Percentiles rank a stretch among this genome's conserved stretches.
These are phyloP conservation scores for Pseudocercospora fuligena DNA, from an alignment of 2,329 filamentous ascomycete species.

Conservation along the genomic window DNA sequence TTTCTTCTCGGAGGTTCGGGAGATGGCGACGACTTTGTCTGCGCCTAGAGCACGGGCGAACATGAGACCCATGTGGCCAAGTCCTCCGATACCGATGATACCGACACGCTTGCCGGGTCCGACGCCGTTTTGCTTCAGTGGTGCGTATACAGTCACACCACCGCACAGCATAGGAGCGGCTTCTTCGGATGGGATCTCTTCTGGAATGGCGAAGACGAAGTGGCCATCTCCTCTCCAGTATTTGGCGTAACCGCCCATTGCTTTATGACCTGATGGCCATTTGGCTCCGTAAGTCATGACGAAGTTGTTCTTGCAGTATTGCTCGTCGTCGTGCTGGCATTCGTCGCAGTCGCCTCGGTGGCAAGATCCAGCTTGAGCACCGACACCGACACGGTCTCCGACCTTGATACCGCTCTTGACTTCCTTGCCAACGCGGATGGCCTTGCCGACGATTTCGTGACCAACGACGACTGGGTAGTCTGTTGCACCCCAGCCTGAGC, in stretches of 20 bases:
- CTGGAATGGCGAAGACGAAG: slow-evolving; percentile 63
- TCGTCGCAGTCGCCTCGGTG: slow-evolving; percentile 56
- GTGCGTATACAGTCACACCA: slow-evolving; percentile 74
- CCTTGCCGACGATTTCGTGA: slow-evolving; percentile 43
- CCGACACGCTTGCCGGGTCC: slow-evolving; percentile 74
- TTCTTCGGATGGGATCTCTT: slow-evolving; percentile 52
- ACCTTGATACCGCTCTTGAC: slow-evolving; percentile 41
- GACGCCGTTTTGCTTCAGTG: slow-evolving; percentile 67
- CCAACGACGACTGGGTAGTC: slow-evolving; percentile 38
- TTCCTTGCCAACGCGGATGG: slow-evolving; percentile 40
- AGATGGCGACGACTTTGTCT: slow-evolving; percentile 70
- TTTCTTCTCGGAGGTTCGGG: slow-evolving; percentile 63
- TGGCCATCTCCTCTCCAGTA: slow-evolving; percentile 54
- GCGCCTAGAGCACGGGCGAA: slow-evolving; percentile 73
- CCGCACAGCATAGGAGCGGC: slow-evolving; percentile 76
- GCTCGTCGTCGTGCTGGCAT: slow-evolving; percentile 53
- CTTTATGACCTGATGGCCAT: slow-evolving; percentile 43
- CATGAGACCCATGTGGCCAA: slow-evolving; percentile 68
- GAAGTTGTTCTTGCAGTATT: slow-evolving; percentile 45
- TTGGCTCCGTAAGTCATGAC: slow-evolving; percentile 36
- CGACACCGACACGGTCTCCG: slow-evolving; percentile 55
- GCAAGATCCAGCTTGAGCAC: slow-evolving; percentile 56
- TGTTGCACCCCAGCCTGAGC: slow-evolving; percentile 46
- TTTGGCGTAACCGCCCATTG: slow-evolving; percentile 66
- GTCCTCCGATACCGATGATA: slow-evolving; percentile 70